These are phyloP conservation scores for Ciborinia camelliae DNA, from an alignment of 2,329 filamentous ascomycete species.

Conservation along the genomic window DNA sequence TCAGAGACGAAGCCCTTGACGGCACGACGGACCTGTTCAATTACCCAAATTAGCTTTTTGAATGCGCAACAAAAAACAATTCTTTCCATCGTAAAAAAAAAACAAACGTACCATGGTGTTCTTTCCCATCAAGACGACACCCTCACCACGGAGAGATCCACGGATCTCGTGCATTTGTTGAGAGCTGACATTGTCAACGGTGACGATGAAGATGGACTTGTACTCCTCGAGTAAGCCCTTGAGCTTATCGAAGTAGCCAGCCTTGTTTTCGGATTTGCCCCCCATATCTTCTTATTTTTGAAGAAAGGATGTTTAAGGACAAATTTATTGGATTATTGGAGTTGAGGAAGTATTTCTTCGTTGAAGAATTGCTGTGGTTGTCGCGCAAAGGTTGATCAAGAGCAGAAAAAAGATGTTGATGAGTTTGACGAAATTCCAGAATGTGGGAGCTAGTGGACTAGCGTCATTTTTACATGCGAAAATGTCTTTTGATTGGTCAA, in stretches of 20 bases:
- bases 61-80: neutral
- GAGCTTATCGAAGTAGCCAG: slow-evolving; percentile 99
- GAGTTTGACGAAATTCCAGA: slow-evolving; percentile 17
- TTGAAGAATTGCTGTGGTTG: slow-evolving; percentile 18
- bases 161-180: slow-evolving; percentile 99
- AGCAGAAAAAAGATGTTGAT: neutral
- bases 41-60: slow-evolving; percentile 15
- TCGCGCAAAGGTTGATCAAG: slow-evolving; percentile 9
- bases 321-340: slow-evolving; percentile 39
- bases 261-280: slow-evolving; percentile 94
- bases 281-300: slow-evolving; percentile 94
- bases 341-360: slow-evolving; percentile 21
- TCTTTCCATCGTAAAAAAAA: neutral
- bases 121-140: slow-evolving; percentile 98
- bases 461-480: slow-evolving; percentile 5
- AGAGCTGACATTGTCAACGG: slow-evolving; percentile 98
- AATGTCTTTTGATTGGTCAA: slow-evolving; percentile 7
- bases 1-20: slow-evolving; percentile 91
- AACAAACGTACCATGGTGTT: slow-evolving; percentile 95
- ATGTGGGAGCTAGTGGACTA: slow-evolving; percentile 19
- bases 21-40: slow-evolving; percentile 78
- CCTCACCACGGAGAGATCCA: slow-evolving; percentile 81
- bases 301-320: slow-evolving; percentile 99
- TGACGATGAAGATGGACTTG: slow-evolving; percentile 96
- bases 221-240: slow-evolving; percentile 95